Evolutionary conservation across 805 yeast genomes (phyloP), one percentile per base, ranked within the genome.

Genomic region (Clavispora santaluciae): DNA sequence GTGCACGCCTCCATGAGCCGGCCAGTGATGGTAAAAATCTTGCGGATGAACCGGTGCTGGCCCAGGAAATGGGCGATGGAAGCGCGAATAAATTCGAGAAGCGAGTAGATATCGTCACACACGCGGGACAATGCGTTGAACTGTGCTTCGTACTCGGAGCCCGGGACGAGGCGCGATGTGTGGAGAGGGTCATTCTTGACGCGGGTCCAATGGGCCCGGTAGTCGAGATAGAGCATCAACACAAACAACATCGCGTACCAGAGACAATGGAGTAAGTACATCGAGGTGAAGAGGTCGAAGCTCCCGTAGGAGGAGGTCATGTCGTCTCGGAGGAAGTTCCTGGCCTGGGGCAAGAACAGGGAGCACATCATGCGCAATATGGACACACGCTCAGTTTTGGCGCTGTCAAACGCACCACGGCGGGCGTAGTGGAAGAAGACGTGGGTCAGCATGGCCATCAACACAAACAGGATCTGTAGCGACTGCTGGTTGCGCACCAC

Each of bases 401-500:
- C 36, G 7, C 13, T 16, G 15, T 38, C 36, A 11, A 13, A 13
- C 5, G 28, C 33, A n/a, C 17, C 22, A 18, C 20, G 26, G 10
- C 31, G 30, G n/a, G n/a, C 21, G 37, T 39, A 21, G 18, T 33
- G 15, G 28, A 15, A 21, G 33, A 13, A 33, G 17, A 39, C 6
- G 33, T 39, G 41, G 21, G 21, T 16, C 28, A 21, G 20, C 26
- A 33, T 10, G 4, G 37, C 40, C 29, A 24, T 15, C n/a, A 26
- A 6, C 18, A 22, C 28, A 23, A 13, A 23, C 33, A 12, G 24
- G 23, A 26, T 6, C 18, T 13, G 18, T 10, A 25, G 28, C 11
- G n/a, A 26, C 26, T 22, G 33, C n/a, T 26, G 28, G 21, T 9
- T 16, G 3, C 8, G 33, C 20, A 26, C n/a, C 22, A 16, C 22